These are phyloP conservation scores for Kwoniella sp. DNA, from an alignment of 768 basidiomycete species.

Conservation along the genomic window DNA sequence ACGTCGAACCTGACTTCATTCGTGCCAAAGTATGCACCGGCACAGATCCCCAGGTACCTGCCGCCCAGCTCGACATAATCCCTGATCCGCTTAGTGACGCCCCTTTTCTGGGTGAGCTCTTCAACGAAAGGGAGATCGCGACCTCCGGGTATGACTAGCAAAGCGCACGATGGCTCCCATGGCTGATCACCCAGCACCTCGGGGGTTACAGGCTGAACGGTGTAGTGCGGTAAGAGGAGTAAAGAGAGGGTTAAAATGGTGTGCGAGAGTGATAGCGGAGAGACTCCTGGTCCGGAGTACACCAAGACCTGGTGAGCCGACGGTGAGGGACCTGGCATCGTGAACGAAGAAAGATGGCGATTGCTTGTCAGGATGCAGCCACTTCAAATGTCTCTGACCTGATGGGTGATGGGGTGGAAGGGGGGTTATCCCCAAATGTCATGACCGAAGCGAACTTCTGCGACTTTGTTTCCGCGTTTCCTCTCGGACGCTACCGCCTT, in stretches of 20 bases:
- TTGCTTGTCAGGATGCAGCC: not conserved
- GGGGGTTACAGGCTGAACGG: slow-evolving; percentile 70
- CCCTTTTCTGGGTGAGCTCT: slow-evolving; percentile 51
- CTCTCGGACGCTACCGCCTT: no score
- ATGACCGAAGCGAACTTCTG: no score
- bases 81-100: slow-evolving; percentile 61
- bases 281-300: slow-evolving; percentile 52
- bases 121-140: slow-evolving; percentile 59
- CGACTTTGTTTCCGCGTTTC: no score
- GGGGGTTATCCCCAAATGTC: no score
- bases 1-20: slow-evolving; percentile 58
- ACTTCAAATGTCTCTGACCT: not conserved
- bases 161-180: slow-evolving; percentile 73
- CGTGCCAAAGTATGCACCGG: slow-evolving; percentile 64
- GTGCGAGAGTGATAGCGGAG: slow-evolving; percentile 46
- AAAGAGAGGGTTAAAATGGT: slow-evolving; percentile 48
- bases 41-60: slow-evolving; percentile 68
- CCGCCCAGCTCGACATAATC: slow-evolving; percentile 72
- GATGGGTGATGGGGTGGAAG: not conserved
- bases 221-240: slow-evolving; percentile 72
- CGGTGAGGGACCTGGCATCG: slow-evolving; percentile 44
- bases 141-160: slow-evolving; percentile 76
- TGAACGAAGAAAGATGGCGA: not conserved
- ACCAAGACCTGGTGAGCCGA: slow-evolving; percentile 49
- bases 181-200: slow-evolving; percentile 68